Evolutionary conservation across 768 basidiomycete species (phyloP).

Genomic region (Agaricus blazei): DNA sequence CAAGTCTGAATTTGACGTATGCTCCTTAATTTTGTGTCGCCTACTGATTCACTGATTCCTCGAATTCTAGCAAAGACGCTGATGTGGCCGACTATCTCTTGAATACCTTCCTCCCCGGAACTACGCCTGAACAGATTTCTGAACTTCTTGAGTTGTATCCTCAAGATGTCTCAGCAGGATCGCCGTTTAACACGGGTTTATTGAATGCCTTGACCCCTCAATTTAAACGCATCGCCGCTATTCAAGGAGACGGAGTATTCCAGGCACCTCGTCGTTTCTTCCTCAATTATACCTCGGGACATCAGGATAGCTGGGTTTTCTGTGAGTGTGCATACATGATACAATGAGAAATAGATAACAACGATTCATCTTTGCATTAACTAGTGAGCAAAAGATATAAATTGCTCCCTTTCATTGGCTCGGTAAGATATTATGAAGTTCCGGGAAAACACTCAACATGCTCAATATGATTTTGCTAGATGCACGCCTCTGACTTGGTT

Average conservation of each 20-base stretch:
- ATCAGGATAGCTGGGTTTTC: constrained; percentile 39
- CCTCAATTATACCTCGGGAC: constrained; percentile 30
- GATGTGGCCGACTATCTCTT: constrained; percentile 23
- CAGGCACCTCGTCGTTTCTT: constrained; percentile 48
- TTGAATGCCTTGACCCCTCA: constrained; percentile 38
- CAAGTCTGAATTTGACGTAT: constrained; percentile 38
- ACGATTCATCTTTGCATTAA: too few species aligned
- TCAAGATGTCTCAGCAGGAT: constrained; percentile 33
- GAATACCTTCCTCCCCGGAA: constrained; percentile 19
- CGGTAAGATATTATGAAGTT: constrained; percentile 23
- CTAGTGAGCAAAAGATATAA: constrained; percentile 41
- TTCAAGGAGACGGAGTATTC: constrained; percentile 46
- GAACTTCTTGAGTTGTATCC: constrained; percentile 26
- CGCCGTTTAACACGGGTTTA: constrained; percentile 42
- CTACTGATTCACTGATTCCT: background rate
- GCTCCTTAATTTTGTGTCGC: background rate
- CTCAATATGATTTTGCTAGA: constrained; percentile 17
- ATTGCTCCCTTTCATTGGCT: constrained; percentile 31
- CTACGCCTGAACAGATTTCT: constrained; percentile 14
- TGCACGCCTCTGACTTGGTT: constrained; percentile 35
- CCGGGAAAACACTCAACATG: too few species aligned
- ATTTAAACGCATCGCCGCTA: constrained; percentile 46
- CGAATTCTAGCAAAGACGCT: background rate
- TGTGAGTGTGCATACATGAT: constrained; percentile 22
- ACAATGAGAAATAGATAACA: background rate